These are phyloP conservation scores for Cyanidium caldarium DNA, from an alignment of 23 red algal species.

Conservation along the genomic window DNA sequence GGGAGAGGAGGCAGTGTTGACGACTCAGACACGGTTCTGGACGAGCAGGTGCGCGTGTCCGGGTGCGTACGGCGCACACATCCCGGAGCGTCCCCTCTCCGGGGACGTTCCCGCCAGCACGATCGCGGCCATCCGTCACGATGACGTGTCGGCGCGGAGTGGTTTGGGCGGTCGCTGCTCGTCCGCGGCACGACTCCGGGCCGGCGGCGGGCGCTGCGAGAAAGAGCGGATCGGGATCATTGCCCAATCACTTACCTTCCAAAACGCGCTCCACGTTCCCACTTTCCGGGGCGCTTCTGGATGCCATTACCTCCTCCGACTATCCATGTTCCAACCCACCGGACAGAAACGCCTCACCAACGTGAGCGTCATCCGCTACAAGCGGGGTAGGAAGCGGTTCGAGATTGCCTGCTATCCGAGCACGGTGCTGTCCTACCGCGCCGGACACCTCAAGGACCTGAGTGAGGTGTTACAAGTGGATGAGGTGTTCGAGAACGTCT, in stretches of 20 bases:
- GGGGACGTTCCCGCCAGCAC: too few species aligned
- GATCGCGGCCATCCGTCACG: too few species aligned
- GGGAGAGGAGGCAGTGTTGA: neutral
- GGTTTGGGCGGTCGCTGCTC: too few species aligned
- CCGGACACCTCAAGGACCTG: constrained; percentile 69
- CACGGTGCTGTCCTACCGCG: constrained; percentile 82
- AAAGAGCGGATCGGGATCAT: too few species aligned
- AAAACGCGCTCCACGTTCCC: too few species aligned
- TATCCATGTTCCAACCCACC: constrained; percentile 37
- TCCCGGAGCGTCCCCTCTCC: neutral
- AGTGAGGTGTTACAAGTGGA: constrained; percentile 89
- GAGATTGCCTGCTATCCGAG: constrained; percentile 96
- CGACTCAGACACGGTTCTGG: too few species aligned
- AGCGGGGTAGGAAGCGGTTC: constrained; percentile 80
- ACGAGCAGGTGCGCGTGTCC: neutral
- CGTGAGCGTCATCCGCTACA: constrained; percentile 63
- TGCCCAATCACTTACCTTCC: too few species aligned
- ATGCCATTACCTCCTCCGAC: neutral
- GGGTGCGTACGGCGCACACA: neutral
- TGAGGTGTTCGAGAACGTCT: constrained; percentile 88
- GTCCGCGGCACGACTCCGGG: too few species aligned
- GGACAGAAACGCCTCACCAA: constrained; percentile 88
- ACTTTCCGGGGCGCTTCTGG: too few species aligned
- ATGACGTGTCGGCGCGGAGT: too few species aligned
- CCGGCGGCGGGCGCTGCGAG: too few species aligned